phyloP scores from a whole-genome alignment of 106 monocot genomes.

The Dendrobium officinale region DNA sequence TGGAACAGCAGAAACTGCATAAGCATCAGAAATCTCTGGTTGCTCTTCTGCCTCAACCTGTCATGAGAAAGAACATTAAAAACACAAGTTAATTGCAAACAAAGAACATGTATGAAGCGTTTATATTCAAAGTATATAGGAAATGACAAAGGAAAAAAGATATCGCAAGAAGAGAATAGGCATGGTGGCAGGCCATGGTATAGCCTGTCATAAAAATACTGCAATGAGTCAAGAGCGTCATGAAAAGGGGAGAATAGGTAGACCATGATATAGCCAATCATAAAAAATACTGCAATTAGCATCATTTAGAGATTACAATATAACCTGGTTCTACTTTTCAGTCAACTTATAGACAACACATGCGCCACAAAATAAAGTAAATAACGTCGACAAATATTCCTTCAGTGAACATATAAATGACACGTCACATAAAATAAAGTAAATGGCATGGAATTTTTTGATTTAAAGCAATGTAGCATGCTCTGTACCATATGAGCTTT shows the following conservation, averaged over 20 bases:
- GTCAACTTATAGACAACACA: background rate
- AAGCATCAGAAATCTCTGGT: slow-evolving; percentile 83
- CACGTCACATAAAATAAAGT: background rate
- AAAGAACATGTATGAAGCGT: background rate
- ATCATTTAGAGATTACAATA: background rate
- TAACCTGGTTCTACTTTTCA: background rate
- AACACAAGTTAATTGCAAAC: background rate
- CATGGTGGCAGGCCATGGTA: background rate
- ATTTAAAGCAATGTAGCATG: background rate
- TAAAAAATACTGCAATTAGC: background rate
- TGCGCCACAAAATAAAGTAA: slow-evolving; percentile 1
- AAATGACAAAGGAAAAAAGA: background rate
- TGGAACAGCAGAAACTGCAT: slow-evolving; percentile 84
- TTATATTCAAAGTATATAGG: background rate
- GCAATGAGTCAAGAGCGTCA: background rate
- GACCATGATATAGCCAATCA: background rate
- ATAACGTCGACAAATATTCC: background rate
- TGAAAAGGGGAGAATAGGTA: background rate
- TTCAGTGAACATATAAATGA: background rate
- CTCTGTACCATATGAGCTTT: background rate
- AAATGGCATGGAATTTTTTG: background rate
- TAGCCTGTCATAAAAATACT: background rate
- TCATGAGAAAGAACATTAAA: background rate
- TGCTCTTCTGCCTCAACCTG: slow-evolving; percentile 99
- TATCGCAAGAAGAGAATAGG: background rate